Conservation (phyloP, 1,284 basidiomycete species). For the Ustilago vetiveriae region DNA sequence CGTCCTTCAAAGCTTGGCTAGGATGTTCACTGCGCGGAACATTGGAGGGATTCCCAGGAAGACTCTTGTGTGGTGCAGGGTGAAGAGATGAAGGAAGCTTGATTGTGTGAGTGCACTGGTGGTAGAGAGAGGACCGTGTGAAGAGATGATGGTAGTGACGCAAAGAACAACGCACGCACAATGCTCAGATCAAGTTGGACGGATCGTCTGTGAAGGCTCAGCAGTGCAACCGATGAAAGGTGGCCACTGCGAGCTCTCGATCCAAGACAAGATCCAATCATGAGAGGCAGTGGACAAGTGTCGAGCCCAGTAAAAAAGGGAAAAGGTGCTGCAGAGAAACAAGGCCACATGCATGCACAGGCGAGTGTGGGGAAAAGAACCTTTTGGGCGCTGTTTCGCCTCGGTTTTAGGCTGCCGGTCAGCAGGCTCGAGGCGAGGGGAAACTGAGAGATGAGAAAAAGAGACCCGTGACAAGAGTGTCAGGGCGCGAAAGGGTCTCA, state of each 20-base stretch:
- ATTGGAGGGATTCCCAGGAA: too few species aligned
- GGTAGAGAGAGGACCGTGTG: neutral
- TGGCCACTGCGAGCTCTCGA: too few species aligned
- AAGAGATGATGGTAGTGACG: neutral
- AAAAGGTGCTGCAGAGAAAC: neutral
- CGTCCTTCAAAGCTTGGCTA: neutral
- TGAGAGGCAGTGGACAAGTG: neutral
- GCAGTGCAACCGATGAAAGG: too few species aligned
- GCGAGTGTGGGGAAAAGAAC: slow-evolving; percentile 13
- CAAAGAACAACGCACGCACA: neutral
- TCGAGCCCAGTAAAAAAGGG: neutral
- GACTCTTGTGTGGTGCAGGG: too few species aligned
- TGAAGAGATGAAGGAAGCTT: neutral
- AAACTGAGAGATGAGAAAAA: too few species aligned
- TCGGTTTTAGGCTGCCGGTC: neutral
- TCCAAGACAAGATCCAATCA: too few species aligned
- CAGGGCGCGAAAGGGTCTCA: too few species aligned
- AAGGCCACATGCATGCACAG: slow-evolving; percentile 4
- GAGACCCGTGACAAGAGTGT: too few species aligned
- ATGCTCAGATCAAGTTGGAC: neutral
- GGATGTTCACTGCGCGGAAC: too few species aligned
- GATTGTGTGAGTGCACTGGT: neutral
- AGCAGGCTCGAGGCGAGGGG: neutral
- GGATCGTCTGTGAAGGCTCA: too few species aligned
- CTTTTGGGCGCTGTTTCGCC: neutral